phyloP scores from a whole-genome alignment of 2,329 filamentous ascomycete species.

The Fusarium lateritium region DNA sequence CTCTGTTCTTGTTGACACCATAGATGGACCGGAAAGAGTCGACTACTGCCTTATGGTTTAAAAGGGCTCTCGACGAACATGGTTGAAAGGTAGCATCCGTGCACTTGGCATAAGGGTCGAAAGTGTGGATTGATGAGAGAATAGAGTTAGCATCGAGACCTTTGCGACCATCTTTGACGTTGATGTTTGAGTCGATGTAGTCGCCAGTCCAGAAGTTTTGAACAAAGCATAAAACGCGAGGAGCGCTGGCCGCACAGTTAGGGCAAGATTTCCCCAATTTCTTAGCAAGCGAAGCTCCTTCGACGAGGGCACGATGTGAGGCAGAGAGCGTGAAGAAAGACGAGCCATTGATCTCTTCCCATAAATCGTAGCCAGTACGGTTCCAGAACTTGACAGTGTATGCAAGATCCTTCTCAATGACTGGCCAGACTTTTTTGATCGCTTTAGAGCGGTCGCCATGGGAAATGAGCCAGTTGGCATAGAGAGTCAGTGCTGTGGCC shows the following conservation, averaged over 20 bases:
- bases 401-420: constrained; percentile 79
- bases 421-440: constrained; percentile 73
- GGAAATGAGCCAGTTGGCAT: constrained; percentile 76
- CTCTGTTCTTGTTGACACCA: constrained; percentile 74
- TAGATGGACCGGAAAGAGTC: constrained; percentile 80
- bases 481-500: constrained; percentile 78
- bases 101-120: constrained; percentile 74
- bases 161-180: constrained; percentile 69
- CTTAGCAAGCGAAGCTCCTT: constrained; percentile 77
- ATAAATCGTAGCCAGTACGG: constrained; percentile 77
- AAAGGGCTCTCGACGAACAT: constrained; percentile 74
- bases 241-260: constrained; percentile 73
- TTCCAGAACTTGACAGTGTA: constrained; percentile 81
- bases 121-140: constrained; percentile 73
- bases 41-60: constrained; percentile 80
- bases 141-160: constrained; percentile 80
- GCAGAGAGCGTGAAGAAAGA: constrained; percentile 82
- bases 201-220: constrained; percentile 78
- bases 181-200: constrained; percentile 78
- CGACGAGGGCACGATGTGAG: constrained; percentile 72
- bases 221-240: constrained; percentile 78
- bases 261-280: constrained; percentile 71
- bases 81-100: constrained; percentile 81
- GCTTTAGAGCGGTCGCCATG: constrained; percentile 72
- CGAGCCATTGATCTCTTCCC: constrained; percentile 83